These are phyloP conservation scores for Solanum rostratum DNA, from an alignment of 257 asterid genomes.

Conservation along the genomic window DNA sequence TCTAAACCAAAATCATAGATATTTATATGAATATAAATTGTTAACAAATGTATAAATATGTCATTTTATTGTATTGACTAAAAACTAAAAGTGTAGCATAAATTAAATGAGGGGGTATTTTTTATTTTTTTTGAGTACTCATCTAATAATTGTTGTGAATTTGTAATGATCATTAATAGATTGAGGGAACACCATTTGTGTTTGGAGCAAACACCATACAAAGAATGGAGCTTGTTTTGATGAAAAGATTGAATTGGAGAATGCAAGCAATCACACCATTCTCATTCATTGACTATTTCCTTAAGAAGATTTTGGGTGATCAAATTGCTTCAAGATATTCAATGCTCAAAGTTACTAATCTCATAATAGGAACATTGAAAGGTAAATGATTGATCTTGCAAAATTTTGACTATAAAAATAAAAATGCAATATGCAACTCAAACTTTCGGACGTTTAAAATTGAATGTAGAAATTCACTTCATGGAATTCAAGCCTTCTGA, in stretches of 20 bases:
- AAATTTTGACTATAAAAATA: not conserved
- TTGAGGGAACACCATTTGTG: slow-evolving; percentile 5
- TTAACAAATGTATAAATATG: too few relatives aligned
- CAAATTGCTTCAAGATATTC: slow-evolving; percentile 8
- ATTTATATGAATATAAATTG: not conserved
- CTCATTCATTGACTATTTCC: slow-evolving; percentile 21
- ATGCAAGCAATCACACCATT: slow-evolving; percentile 35
- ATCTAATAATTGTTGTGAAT: not conserved
- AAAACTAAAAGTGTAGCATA: not conserved
- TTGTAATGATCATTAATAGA: slow-evolving; percentile 1
- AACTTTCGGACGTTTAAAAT: not conserved
- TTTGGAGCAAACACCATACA: slow-evolving; percentile 26
- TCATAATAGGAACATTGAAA: not conserved
- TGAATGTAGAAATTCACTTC: slow-evolving; percentile 9
- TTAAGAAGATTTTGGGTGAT: slow-evolving; percentile 15
- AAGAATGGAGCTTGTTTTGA: slow-evolving; percentile 32
- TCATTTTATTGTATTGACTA: not conserved
- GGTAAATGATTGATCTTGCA: not conserved
- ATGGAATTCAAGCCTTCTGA: slow-evolving; percentile 14
- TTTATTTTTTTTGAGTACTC: not conserved
- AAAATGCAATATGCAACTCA: not conserved
- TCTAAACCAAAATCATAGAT: not conserved
- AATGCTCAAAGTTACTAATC: not conserved
- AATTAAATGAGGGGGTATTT: not conserved
- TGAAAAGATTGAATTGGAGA: slow-evolving; percentile 24